Conservation (phyloP, 148 eudicot genomes). For the Camellia granthamiana region DNA sequence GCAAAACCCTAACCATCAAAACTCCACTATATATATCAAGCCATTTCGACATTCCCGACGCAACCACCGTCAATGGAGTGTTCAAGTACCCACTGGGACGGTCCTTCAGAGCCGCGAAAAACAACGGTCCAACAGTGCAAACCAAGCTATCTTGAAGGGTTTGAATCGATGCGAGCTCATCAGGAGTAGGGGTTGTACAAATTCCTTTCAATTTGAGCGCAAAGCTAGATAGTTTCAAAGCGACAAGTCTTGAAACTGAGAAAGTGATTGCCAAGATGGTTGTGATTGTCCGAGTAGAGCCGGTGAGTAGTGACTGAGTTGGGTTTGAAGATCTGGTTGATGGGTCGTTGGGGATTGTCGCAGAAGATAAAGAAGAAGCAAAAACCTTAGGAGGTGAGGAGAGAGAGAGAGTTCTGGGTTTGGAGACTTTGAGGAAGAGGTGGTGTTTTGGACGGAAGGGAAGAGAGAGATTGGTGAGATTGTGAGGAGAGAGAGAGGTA, state of each 20-base stretch:
- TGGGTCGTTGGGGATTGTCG: neutral
- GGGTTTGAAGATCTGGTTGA: conserved; percentile 18
- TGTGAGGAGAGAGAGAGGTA: conserved; percentile 8
- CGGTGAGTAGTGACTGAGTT: conserved; percentile 20
- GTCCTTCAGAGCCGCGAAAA: conserved; percentile 54
- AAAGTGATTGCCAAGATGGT: conserved; percentile 37
- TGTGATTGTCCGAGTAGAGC: conserved; percentile 45
- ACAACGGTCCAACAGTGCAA: conserved; percentile 43
- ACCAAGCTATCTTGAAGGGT: conserved; percentile 26
- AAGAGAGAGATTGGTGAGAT: conserved; percentile 5
- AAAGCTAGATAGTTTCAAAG: conserved; percentile 18
- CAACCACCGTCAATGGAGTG: conserved; percentile 64
- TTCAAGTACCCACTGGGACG: conserved; percentile 37
- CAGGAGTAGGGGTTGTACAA: conserved; percentile 17
- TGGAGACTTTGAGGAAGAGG: conserved; percentile 17
- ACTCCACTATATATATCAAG: conserved; percentile 65
- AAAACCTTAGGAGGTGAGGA: conserved; percentile 13
- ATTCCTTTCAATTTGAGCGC: conserved; percentile 24
- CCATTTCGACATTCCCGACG: conserved; percentile 67
- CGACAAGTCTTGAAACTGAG: conserved; percentile 30
- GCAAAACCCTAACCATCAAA: conserved; percentile 77
- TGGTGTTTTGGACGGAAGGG: conserved; percentile 13
- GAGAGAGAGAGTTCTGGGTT: conserved; percentile 12
- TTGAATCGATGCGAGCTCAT: conserved; percentile 18
- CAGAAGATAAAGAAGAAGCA: conserved; percentile 20